These are phyloP conservation scores for Psidium guajava DNA, from an alignment of 345 rosid species.

Conservation along the genomic window DNA sequence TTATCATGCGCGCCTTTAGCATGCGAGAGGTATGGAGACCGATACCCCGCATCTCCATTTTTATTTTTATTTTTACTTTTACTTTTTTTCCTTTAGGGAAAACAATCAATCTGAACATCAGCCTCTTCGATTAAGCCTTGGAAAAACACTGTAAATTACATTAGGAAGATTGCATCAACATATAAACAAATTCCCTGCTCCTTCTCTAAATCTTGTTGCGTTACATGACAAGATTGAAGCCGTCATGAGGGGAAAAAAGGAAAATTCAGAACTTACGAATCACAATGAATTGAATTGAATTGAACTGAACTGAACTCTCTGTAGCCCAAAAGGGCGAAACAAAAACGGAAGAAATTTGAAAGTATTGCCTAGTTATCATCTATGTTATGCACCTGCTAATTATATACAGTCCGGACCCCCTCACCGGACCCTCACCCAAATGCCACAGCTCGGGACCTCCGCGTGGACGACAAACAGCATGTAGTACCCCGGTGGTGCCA, in stretches of 20 bases:
- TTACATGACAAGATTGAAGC: not conserved
- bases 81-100: not conserved
- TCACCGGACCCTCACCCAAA: constrained; percentile 44
- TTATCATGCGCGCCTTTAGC: no score
- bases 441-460: constrained; percentile 47
- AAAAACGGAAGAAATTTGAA: not conserved
- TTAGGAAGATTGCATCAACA: not conserved
- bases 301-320: not conserved
- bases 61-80: fast-evolving
- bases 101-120: not conserved
- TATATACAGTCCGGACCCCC: not conserved
- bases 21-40: constrained; percentile 51
- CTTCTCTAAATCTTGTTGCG: not conserved
- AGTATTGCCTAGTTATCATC: not conserved
- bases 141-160: not conserved
- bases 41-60: constrained; percentile 38
- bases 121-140: not conserved
- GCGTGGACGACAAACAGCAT: constrained; percentile 59
- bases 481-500: constrained; percentile 63
- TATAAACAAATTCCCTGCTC: not conserved
- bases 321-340: not conserved
- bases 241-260: not conserved
- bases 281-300: not conserved
- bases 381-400: not conserved
- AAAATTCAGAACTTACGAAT: not conserved